Percentiles rank a stretch among this genome's conserved stretches.
Conservation (phyloP, 2,329 filamentous ascomycete species). For the Leptographium procerum region DNA sequence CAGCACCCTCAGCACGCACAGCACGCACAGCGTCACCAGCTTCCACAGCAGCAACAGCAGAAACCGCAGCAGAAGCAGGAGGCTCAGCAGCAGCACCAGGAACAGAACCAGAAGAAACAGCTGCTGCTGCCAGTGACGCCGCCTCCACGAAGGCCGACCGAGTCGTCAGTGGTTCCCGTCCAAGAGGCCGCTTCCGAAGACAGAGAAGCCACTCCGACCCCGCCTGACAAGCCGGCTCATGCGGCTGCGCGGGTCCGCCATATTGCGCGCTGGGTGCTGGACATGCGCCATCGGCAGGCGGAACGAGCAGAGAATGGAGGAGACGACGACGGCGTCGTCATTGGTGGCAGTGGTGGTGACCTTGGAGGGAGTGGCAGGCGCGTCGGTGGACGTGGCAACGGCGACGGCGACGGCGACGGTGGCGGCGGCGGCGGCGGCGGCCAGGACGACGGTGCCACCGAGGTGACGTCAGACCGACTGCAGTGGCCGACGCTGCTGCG, state of each 20-base stretch:
- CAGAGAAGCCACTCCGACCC: neutral
- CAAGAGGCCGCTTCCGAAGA: too few relatives aligned
- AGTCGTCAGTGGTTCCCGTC: neutral
- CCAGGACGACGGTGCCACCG: neutral
- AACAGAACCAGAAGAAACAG: neutral
- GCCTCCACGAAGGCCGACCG: neutral
- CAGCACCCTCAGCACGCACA: too few relatives aligned
- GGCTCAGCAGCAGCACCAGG: neutral
- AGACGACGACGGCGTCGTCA: neutral
- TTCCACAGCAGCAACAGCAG: too few relatives aligned
- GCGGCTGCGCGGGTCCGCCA: neutral
- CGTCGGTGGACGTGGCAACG: neutral
- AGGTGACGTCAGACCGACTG: neutral
- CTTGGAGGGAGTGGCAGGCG: too few relatives aligned
- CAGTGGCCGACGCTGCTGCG: slow-evolving; percentile 1
- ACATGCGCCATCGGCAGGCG: neutral
- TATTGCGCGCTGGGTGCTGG: neutral
- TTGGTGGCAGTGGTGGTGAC: neutral
- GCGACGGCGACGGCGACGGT: neutral
- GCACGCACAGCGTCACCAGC: too few relatives aligned
- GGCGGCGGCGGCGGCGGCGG: too few relatives aligned
- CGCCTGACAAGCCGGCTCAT: neutral
- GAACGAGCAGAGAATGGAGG: neutral
- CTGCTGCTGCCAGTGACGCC: neutral
- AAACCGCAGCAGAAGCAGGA: too few relatives aligned